Percentiles rank a stretch among this genome's conserved stretches.
phyloP scores from a whole-genome alignment of 495 filamentous ascomycete species.

The Aspergillus sclerotiicarbonarius region DNA sequence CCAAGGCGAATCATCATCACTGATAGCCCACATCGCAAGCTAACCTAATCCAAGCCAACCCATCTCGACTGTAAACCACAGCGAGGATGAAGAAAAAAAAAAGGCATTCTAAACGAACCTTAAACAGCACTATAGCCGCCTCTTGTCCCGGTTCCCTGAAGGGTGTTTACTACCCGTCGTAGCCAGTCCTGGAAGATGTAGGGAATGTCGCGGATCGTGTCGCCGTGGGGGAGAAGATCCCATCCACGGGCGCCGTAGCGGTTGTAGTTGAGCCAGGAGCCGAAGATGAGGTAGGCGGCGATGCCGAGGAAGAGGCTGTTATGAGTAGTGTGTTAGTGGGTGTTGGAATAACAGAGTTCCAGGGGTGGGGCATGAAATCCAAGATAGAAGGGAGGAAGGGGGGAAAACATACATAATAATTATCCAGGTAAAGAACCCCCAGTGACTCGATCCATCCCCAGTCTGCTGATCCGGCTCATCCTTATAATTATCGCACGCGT shows the following conservation, averaged over 20 bases:
- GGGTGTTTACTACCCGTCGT: slow-evolving; percentile 70
- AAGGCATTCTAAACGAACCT: background rate
- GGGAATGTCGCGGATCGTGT: slow-evolving; percentile 87
- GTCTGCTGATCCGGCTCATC: slow-evolving; percentile 38
- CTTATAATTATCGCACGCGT: slow-evolving; percentile 67
- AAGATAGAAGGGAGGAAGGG: background rate
- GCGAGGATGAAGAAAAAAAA: background rate
- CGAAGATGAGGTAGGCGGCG: slow-evolving; percentile 94
- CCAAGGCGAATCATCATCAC: too few relatives aligned
- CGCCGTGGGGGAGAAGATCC: slow-evolving; percentile 91
- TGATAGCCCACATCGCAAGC: too few relatives aligned
- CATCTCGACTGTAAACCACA: background rate
- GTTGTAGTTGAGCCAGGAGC: slow-evolving; percentile 98
- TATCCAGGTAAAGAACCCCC: slow-evolving; percentile 98
- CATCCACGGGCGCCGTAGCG: slow-evolving; percentile 91
- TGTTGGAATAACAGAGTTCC: too few relatives aligned
- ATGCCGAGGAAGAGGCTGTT: slow-evolving; percentile 72
- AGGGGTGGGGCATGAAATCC: background rate
- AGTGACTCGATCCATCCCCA: slow-evolving; percentile 41
- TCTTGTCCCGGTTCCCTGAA: slow-evolving; percentile 76
- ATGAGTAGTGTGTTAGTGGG: background rate
- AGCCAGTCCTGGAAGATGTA: slow-evolving; percentile 90
- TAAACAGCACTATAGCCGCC: slow-evolving; percentile 95
- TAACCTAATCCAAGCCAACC: too few relatives aligned
- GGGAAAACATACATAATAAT: slow-evolving; percentile 79